Conservation (phyloP, 441 rosid genomes). For the Erodium texanum region DNA sequence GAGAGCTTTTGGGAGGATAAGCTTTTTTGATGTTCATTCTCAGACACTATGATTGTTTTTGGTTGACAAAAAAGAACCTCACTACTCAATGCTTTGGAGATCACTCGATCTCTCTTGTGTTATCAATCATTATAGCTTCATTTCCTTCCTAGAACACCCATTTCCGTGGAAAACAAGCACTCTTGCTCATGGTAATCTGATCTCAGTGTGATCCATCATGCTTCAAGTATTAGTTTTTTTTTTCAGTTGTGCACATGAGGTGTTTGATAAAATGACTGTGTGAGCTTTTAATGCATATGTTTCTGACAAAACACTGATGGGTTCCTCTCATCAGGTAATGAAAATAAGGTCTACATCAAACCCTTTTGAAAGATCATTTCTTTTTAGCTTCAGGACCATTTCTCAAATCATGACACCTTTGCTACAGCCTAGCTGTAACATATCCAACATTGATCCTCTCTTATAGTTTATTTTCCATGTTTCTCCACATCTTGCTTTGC, state of each 20-base stretch:
- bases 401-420: constrained; percentile 40
- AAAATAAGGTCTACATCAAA: constrained; percentile 31
- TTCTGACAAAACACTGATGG: constrained; percentile 30
- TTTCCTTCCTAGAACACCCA: background rate
- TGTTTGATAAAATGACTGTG: constrained; percentile 13
- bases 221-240: background rate
- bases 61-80: constrained; percentile 30
- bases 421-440: constrained; percentile 47
- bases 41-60: constrained; percentile 36
- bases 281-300: constrained; percentile 18
- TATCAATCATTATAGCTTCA: constrained; percentile 16
- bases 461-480: background rate
- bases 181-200: constrained; percentile 12
- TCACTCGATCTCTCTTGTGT: constrained; percentile 10
- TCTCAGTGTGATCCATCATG: background rate
- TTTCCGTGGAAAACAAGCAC: background rate
- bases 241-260: background rate
- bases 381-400: constrained; percentile 14
- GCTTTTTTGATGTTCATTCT: constrained; percentile 31
- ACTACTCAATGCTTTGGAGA: constrained; percentile 21
- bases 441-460: constrained; percentile 24
- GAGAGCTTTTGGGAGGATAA: constrained; percentile 19
- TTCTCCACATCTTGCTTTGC: background rate
- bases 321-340: constrained; percentile 15
- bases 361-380: constrained; percentile 9